These are phyloP conservation scores for Paraconiothyrium sp. DNA, from an alignment of 2,329 filamentous ascomycete genomes.

Conservation along the genomic window DNA sequence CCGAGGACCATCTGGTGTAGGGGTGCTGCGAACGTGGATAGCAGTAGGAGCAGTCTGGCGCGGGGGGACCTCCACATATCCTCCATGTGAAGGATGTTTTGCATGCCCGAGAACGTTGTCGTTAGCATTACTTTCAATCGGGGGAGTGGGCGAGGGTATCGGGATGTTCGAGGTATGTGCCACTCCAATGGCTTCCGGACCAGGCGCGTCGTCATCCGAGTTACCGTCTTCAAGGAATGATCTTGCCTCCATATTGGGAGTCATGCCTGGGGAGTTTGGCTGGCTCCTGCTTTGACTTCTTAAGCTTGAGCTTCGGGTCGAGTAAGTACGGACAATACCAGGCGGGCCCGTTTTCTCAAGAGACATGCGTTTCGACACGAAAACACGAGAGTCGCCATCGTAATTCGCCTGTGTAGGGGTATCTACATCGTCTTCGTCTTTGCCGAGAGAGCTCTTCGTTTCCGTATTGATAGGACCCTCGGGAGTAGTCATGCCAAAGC, in stretches of 20 bases:
- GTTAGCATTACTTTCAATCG: conserved; percentile 30
- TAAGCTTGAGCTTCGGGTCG: conserved; percentile 39
- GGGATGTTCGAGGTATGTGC: conserved; percentile 54
- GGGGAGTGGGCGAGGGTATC: conserved; percentile 42
- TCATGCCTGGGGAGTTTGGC: conserved; percentile 16
- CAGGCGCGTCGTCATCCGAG: conserved; percentile 39
- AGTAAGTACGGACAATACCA: conserved; percentile 47
- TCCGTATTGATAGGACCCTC: conserved; percentile 28
- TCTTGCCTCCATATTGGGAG: conserved; percentile 26
- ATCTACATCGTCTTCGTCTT: conserved; percentile 29
- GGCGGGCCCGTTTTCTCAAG: conserved; percentile 45
- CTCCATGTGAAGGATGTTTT: conserved; percentile 32
- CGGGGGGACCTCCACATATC: conserved; percentile 40
- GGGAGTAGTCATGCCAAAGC: conserved; percentile 29
- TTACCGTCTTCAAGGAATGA: conserved; percentile 42
- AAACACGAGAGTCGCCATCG: conserved; percentile 39
- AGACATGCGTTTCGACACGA: conserved; percentile 49
- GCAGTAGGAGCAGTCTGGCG: conserved; percentile 35
- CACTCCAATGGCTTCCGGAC: conserved; percentile 50
- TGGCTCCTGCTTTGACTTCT: conserved; percentile 33
- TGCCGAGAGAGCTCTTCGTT: conserved; percentile 22
- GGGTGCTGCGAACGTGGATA: conserved; percentile 33
- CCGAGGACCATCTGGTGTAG: conserved; percentile 37
- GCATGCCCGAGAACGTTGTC: conserved; percentile 21
- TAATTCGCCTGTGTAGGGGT: conserved; percentile 32